Evolutionary conservation across 2,329 filamentous ascomycete species (phyloP), one percentile per base, ranked within the genome.

Genomic region (Grosmannia serpens): DNA sequence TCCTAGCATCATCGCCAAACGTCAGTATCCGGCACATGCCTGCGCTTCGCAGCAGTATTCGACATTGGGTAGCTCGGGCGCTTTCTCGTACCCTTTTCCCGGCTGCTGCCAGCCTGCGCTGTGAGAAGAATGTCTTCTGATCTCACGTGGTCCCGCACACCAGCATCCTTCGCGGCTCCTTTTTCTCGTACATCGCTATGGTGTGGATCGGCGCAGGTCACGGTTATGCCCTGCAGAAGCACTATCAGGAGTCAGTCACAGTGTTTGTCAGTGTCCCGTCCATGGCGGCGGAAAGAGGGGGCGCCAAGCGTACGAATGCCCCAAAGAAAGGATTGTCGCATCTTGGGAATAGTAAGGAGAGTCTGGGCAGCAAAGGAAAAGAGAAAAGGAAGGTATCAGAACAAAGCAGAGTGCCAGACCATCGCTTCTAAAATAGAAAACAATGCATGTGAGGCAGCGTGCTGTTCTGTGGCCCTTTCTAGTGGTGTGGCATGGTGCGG

Each of bases 1-100:
- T 47, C 79, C 80, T 79, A 61, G 11, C 35, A 57, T 6, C 33
- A 38, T 13, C 17, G 55, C 55, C 58, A 10, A 1, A 47, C 24
- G 56, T 57, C 38, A 53, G 56, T 31, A 57, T n/a, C 29, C 2
- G 29, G 27, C 10, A 22, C 27, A 11, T 55, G 59, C 9, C 26
- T 47, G 17, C 10, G 47, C 9, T 27, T 38, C 35, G 35, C 35
- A 17, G 13, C 35, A 13, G 13, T 38, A 38, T 15, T 15, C 13
- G 35, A 17, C 46, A 1, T n/a, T n/a, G 46, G 22, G 15, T 13
- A 22, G 22, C 46, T 15, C 8, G 50, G 17, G 17, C 24, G 13
- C 41, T 35, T 20, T 17, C 24, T n/a, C 57, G 9, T 57, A 57
- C 54, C 51, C 17, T 35, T 47, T 44, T 47, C 31, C 35, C 52